These are phyloP conservation scores for Endotrypanum monterogeii DNA, from an alignment of 208 protist species.

Conservation along the genomic window DNA sequence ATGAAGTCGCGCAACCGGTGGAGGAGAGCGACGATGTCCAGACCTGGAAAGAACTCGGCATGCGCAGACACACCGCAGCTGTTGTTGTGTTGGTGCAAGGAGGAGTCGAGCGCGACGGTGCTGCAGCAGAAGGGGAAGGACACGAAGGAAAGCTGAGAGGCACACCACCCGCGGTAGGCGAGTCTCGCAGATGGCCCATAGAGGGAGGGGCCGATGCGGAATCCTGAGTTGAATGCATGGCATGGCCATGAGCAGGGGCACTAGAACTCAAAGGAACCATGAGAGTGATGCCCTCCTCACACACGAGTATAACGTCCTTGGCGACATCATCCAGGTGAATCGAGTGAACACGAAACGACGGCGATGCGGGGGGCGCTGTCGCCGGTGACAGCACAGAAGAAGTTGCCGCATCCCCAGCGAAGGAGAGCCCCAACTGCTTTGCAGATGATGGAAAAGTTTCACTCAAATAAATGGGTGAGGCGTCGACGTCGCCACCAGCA, in stretches of 20 bases:
- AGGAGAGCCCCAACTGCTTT: slow-evolving; percentile 1
- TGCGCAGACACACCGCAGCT: slow-evolving; percentile 26
- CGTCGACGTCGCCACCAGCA: not conserved
- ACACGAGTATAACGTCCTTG: slow-evolving; percentile 53
- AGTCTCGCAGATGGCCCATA: not conserved
- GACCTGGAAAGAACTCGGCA: slow-evolving; percentile 11
- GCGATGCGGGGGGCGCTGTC: not conserved
- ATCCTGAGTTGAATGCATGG: not conserved
- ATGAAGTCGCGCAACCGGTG: not conserved
- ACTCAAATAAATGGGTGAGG: slow-evolving; percentile 2
- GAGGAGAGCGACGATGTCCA: not conserved
- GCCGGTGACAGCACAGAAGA: not conserved
- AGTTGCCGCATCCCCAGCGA: not conserved
- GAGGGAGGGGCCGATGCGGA: not conserved
- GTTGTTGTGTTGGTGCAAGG: not conserved
- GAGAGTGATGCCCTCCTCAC: slow-evolving; percentile 36
- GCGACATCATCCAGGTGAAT: slow-evolving; percentile 62
- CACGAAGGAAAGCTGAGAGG: not conserved
- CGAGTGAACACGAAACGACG: slow-evolving; percentile 26
- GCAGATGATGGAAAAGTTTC: slow-evolving; percentile 6
- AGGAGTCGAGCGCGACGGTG: not conserved
- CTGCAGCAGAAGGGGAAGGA: not conserved
- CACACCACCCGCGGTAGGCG: not conserved
- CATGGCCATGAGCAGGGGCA: not conserved
- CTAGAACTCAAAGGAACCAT: slow-evolving; percentile 15